phyloP scores from a whole-genome alignment of 2,329 filamentous ascomycete genomes.

The Xylaria sp. region DNA sequence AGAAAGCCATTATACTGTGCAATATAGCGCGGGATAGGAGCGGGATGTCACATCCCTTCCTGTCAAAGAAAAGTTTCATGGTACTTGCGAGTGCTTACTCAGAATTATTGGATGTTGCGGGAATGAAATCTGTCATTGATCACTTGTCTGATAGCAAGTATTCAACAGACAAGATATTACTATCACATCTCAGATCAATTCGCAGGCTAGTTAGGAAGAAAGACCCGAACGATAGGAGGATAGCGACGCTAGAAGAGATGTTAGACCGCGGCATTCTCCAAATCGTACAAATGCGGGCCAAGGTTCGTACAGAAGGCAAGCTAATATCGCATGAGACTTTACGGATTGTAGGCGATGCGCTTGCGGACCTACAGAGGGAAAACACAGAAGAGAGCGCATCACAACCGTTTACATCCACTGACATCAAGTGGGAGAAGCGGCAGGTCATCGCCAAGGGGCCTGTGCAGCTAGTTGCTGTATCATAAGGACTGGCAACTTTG shows the following conservation, averaged over 20 bases:
- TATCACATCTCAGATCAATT: conserved; percentile 41
- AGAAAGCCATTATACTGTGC: conserved; percentile 46
- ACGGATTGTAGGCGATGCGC: conserved; percentile 44
- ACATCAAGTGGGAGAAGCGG: background rate
- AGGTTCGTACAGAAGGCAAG: conserved; percentile 32
- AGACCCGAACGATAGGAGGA: background rate
- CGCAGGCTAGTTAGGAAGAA: conserved; percentile 37
- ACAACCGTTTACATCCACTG: background rate
- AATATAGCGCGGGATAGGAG: conserved; percentile 42
- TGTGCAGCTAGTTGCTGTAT: background rate
- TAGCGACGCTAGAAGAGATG: conserved; percentile 34
- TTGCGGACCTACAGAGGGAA: conserved; percentile 16
- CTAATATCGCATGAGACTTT: conserved; percentile 43
- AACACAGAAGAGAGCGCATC: background rate
- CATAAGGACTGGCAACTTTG: background rate
- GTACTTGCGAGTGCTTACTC: conserved; percentile 44
- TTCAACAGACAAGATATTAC: conserved; percentile 38
- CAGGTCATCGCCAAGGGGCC: background rate
- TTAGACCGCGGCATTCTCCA: conserved; percentile 38
- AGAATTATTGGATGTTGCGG: conserved; percentile 37
- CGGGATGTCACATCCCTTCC: conserved; percentile 43
- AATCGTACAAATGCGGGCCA: conserved; percentile 29
- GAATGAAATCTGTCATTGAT: conserved; percentile 41
- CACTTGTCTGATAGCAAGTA: conserved; percentile 40
- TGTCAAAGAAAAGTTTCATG: conserved; percentile 42